These are phyloP conservation scores for Leccinum aurantiacum DNA, from an alignment of 768 basidiomycete species.

Conservation along the genomic window DNA sequence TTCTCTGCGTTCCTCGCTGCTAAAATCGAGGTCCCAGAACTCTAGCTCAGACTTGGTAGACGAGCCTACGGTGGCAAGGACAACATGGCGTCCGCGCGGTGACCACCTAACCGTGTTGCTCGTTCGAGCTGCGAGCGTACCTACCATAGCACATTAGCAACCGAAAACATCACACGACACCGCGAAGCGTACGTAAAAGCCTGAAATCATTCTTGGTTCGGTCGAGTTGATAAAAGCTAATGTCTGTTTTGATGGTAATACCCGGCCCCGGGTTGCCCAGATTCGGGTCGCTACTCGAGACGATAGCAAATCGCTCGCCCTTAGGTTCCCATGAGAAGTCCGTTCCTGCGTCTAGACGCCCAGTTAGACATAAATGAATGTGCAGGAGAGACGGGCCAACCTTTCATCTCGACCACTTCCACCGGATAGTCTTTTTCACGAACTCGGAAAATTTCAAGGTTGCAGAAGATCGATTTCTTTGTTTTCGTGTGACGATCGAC, in stretches of 20 bases:
- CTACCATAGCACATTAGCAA: constrained; percentile 39
- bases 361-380: constrained; percentile 10
- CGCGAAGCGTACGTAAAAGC: constrained; percentile 62
- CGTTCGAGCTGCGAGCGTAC: constrained; percentile 74
- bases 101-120: constrained; percentile 97
- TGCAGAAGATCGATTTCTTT: constrained; percentile 97
- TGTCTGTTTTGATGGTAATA: constrained; percentile 92
- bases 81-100: constrained; percentile 92
- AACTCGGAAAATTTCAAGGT: constrained; percentile 95
- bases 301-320: constrained; percentile 93
- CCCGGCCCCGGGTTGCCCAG: constrained; percentile 87
- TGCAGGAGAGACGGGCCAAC: constrained; percentile 37
- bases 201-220: constrained; percentile 92
- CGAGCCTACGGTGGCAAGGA: constrained; percentile 94
- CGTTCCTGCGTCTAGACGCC: constrained; percentile 74
- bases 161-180: not conserved
- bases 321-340: constrained; percentile 99
- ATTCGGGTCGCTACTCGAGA: constrained; percentile 92
- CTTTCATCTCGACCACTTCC: constrained; percentile 96
- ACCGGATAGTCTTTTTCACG: constrained; percentile 98
- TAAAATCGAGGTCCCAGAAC: constrained; percentile 98
- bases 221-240: constrained; percentile 95
- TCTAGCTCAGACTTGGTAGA: constrained; percentile 95
- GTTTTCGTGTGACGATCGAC: constrained; percentile 99
- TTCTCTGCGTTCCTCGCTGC: constrained; percentile 52